Evolutionary conservation across 2,329 filamentous ascomycete species (phyloP).

Genomic region (Aspergillus luchuensis): DNA sequence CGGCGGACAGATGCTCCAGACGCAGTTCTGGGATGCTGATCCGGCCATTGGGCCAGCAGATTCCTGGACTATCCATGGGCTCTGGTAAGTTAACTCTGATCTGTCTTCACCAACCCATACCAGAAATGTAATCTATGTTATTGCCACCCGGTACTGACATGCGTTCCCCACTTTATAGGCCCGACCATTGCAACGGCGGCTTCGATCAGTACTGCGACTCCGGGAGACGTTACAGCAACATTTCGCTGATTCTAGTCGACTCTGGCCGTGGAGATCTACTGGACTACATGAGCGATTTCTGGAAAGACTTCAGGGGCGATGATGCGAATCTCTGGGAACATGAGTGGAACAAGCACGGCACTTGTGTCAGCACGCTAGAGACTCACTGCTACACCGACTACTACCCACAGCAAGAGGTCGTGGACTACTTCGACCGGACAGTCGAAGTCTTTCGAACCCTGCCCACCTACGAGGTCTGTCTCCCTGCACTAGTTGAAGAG

Average conservation of each 20-base stretch:
- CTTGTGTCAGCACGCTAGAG: slow-evolving; percentile 70
- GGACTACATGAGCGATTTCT: slow-evolving; percentile 69
- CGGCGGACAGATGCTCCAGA: slow-evolving; percentile 70
- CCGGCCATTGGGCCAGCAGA: slow-evolving; percentile 66
- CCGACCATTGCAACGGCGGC: slow-evolving; percentile 69
- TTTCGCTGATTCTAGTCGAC: slow-evolving; percentile 61
- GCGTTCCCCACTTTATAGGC: slow-evolving; percentile 42
- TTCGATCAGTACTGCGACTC: slow-evolving; percentile 68
- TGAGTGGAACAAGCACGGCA: slow-evolving; percentile 75
- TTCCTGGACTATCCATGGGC: slow-evolving; percentile 74
- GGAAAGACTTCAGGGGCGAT: slow-evolving; percentile 68
- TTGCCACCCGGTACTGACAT: neutral
- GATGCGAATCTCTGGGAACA: slow-evolving; percentile 71
- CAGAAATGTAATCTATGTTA: neutral
- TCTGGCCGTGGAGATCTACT: slow-evolving; percentile 60
- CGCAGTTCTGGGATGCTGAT: slow-evolving; percentile 75
- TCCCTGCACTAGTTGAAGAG: neutral
- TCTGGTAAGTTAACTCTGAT: slow-evolving; percentile 52
- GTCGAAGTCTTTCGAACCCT: slow-evolving; percentile 68
- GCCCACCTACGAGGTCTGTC: slow-evolving; percentile 61
- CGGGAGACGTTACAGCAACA: slow-evolving; percentile 64
- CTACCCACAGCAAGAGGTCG: slow-evolving; percentile 62
- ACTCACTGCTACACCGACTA: slow-evolving; percentile 68
- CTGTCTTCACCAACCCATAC: neutral
- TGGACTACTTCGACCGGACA: slow-evolving; percentile 68